Base-by-base conservation (phyloP, 305 asterid species). In the Solanum chacoense region DNA sequence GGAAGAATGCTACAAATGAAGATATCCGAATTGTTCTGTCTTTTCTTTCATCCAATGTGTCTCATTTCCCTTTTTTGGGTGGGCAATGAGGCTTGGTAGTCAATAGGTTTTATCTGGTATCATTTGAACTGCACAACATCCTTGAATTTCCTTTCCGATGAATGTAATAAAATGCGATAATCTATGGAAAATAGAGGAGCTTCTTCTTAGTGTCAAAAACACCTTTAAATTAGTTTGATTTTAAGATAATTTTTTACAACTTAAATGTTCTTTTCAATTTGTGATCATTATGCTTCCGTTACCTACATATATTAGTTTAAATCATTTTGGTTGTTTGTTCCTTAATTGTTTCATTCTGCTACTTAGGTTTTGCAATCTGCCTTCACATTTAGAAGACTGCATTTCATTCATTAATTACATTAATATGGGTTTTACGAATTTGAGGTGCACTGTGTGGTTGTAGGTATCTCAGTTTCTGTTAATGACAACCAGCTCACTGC, bases 381-480 rank as follows among this genome's bases (percentile, higher is more conserved):
- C 74, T 84, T 84, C n/a, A 55, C 74, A 20, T 20, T 83, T 55
- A n/a, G 42, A 84, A 84, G 50, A 26, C n/a, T 55, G 3, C 87
- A 55, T 28, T 40, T 81, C 14, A 20, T 32, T 84, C 34, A 7
- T 22, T 83, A 50, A 20, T 83, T 31, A 20, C 40, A 31, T 83
- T 55, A 32, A 84, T 84, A 29, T 55, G 45, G 13, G 2, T 55
- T 55, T 11, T 55, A 36, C 3, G 7, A 55, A 32, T 55, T 85
- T 88, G 67, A 65, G 85, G 85, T 80, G 87, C 85, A 14, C 75
- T 89, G 85, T 38, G 18, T 88, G 29, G 71, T 71, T 85, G 90
- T 95, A 94, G 87, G 75, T 55, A 55, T 55, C 73, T 84, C 87
- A 55, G 45, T 65, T 50, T 83, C 87, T 35, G 35, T 34, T 2